phyloP scores from a whole-genome alignment of 2,329 filamentous ascomycete species.

The Domatiomyces catenatus region DNA sequence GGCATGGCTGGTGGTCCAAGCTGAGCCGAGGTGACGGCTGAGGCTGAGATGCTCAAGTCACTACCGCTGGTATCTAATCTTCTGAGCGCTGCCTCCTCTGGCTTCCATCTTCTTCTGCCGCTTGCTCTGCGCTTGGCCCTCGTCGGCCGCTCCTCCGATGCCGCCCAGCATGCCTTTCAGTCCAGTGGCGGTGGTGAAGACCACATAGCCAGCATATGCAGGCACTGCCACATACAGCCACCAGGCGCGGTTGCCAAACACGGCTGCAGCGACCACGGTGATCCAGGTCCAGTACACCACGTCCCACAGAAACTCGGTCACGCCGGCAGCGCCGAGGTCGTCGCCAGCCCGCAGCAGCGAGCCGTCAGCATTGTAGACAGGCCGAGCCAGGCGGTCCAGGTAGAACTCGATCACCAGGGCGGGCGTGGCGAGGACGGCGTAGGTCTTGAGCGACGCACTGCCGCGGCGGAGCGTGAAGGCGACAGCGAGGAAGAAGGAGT shows the following conservation, averaged over 20 bases:
- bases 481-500: constrained; percentile 58
- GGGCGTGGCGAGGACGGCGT: constrained; percentile 57
- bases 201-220: constrained; percentile 32
- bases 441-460: constrained; percentile 47
- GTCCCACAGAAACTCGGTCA: constrained; percentile 98
- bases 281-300: constrained; percentile 89
- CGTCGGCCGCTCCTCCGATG: constrained; percentile 27
- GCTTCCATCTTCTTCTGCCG: constrained; percentile 40
- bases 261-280: constrained; percentile 51
- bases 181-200: constrained; percentile 32
- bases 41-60: neutral
- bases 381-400: constrained; percentile 71
- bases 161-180: constrained; percentile 27
- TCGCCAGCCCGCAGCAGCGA: constrained; percentile 66
- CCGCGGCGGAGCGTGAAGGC: constrained; percentile 47
- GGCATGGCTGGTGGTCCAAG: neutral
- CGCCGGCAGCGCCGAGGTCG: constrained; percentile 65
- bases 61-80: constrained; percentile 13
- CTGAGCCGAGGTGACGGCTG: too few species aligned
- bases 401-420: constrained; percentile 67
- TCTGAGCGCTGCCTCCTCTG: constrained; percentile 27
- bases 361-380: constrained; percentile 50
- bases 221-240: constrained; percentile 42
- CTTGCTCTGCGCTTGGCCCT: constrained; percentile 29
- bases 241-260: constrained; percentile 72